phyloP scores from a whole-genome alignment of 192 early-diverging fungal species.

The Linnemannia schmuckeri region DNA sequence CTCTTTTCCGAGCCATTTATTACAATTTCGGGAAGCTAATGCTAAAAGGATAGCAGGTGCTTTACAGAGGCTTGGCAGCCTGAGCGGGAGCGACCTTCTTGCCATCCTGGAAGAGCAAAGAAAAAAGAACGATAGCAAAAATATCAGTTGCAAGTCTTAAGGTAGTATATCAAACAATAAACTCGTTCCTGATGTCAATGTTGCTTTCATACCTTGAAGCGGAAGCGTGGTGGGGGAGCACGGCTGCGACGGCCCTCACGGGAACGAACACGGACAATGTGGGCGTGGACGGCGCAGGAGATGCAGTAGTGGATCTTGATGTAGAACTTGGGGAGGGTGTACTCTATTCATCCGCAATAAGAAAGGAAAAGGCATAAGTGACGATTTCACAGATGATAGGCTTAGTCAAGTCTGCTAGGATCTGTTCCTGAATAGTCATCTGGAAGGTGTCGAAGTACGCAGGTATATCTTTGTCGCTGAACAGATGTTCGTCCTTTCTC shows the following conservation, averaged over 20 bases:
- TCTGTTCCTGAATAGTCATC: not conserved
- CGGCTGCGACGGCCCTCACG: conserved; percentile 90
- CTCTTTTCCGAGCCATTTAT: conserved; percentile 43
- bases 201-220: conserved; percentile 70
- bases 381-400: not conserved
- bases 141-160: not conserved
- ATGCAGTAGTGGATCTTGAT: conserved; percentile 99
- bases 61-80: conserved; percentile 59
- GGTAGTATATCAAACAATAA: not conserved
- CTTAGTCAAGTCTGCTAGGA: not conserved
- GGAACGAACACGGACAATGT: conserved; percentile 95
- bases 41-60: conserved; percentile 21
- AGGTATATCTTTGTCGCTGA: not conserved
- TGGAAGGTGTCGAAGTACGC: not conserved
- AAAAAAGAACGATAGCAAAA: not conserved
- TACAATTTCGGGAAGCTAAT: conserved; percentile 25
- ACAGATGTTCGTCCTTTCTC: too few species aligned
- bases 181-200: conserved; percentile 40
- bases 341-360: conserved; percentile 91
- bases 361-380: not conserved
- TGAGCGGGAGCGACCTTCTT: conserved; percentile 68
- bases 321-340: conserved; percentile 98
- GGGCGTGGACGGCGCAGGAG: conserved; percentile 96
- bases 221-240: conserved; percentile 92
- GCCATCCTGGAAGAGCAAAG: conserved; percentile 61